Evolutionary conservation across 441 rosid genomes (phyloP), one percentile per base, ranked within the genome.

Genomic region (Populus trichocarpa): DNA sequence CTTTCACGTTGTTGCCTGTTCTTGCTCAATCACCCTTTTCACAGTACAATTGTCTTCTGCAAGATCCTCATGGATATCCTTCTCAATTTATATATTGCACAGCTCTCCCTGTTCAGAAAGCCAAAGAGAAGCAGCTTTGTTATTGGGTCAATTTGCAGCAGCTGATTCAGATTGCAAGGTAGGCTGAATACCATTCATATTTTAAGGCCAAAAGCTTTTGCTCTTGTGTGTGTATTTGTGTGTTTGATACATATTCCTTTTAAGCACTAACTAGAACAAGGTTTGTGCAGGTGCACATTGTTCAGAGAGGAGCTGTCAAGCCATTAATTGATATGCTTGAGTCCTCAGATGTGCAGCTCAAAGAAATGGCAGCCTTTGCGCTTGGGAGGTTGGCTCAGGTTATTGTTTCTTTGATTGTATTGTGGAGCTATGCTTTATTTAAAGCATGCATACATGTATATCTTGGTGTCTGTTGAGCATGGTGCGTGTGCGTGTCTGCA

Each of bases 361-460:
- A 87, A 81, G 99, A 96, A 88, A 96, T 96, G 99, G 87, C 99
- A 8, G 94, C 99, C 79, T 96, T 96, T 86, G 98, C 99, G 35
- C 87, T 96, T 79, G 99, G 99, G 87, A 90, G 99, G 81, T 83
- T 96, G 91, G 99, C 99, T n/a, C 99, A 94, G 99, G 99, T 96
- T 77, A 78, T 75, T 83, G 35, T 11, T 69, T 12, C 6, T 30
- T 30, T 30, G 32, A 68, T 18, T 20, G 64, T 73, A 20, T 68
- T 23, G 61, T 30, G 22, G 69, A 18, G 22, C 26, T 67, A 9
- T 38, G 38, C n/a, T 30, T 30, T 50, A 50, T 5, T 50, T 50
- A 14, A 50, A 14, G 57, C 20, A 14, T 5, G 57, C 57, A 50
- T 50, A 14, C 57, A 14, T 50, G 57, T 35, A 20, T 16, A 53